Evolutionary conservation across 2,329 filamentous ascomycete species (phyloP).

Genomic region (Colletotrichum tropicicola): DNA sequence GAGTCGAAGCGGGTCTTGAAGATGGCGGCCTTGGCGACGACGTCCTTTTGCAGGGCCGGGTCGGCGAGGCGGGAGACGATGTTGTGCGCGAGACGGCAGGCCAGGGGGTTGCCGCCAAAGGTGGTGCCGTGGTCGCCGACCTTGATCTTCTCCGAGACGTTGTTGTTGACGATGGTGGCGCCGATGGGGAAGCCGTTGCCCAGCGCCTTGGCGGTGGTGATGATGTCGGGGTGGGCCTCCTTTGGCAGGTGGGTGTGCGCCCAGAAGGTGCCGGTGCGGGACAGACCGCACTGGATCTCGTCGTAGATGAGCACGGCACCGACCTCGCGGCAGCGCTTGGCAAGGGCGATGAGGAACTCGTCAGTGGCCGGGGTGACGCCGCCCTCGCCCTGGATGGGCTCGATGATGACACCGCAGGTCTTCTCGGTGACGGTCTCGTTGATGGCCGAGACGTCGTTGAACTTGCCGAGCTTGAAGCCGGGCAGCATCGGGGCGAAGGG

Average conservation of each 20-base stretch:
- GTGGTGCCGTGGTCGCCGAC: conserved; percentile 91
- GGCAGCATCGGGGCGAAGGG: conserved; percentile 97
- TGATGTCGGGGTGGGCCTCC: conserved; percentile 89
- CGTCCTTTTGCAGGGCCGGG: conserved; percentile 72
- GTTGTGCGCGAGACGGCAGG: conserved; percentile 84
- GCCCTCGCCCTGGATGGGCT: conserved; percentile 97
- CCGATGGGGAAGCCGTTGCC: conserved; percentile 97
- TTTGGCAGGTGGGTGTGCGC: conserved; percentile 79
- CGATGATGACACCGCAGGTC: conserved; percentile 94
- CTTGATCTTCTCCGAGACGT: conserved; percentile 53
- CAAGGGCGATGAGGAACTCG: conserved; percentile 86
- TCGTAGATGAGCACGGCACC: conserved; percentile 93
- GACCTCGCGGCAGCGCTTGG: conserved; percentile 83
- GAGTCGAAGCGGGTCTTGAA: conserved; percentile 58
- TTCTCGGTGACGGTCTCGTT: conserved; percentile 79
- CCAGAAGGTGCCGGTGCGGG: conserved; percentile 89
- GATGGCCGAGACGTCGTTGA: conserved; percentile 82
- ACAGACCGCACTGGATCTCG: conserved; percentile 95
- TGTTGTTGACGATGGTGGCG: conserved; percentile 61
- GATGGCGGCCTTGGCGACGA: conserved; percentile 70
- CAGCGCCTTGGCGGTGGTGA: conserved; percentile 94
- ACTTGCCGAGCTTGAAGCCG: conserved; percentile 86
- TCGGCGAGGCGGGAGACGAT: conserved; percentile 82
- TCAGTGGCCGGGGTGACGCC: conserved; percentile 86
- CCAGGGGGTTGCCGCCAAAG: conserved; percentile 91